These are phyloP conservation scores for Phytophthora palmivora DNA, from an alignment of 352 stramenopile species.

Conservation along the genomic window DNA sequence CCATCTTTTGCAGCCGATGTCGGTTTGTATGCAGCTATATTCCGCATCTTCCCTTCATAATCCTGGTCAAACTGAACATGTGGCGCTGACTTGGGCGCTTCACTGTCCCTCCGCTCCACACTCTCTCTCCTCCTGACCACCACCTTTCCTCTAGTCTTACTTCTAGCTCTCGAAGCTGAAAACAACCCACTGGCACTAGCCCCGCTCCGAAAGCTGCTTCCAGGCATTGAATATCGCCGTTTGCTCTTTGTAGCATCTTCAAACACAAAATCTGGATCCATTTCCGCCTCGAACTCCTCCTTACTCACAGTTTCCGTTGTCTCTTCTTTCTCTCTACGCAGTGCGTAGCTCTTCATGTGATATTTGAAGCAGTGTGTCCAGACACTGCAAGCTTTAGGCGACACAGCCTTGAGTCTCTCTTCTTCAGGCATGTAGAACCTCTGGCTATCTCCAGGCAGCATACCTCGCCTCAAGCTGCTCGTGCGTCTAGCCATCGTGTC, in stretches of 20 bases:
- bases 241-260: constrained; percentile 38
- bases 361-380: constrained; percentile 75
- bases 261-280: constrained; percentile 56
- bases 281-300: not conserved
- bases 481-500: constrained; percentile 44
- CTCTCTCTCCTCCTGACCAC: constrained; percentile 23
- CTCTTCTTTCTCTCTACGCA: constrained; percentile 23
- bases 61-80: constrained; percentile 25
- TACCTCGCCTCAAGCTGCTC: constrained; percentile 12
- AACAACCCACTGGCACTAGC: constrained; percentile 21
- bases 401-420: constrained; percentile 56
- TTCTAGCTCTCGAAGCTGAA: constrained; percentile 7
- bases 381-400: constrained; percentile 48
- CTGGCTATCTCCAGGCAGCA: constrained; percentile 45
- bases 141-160: constrained; percentile 13
- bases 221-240: constrained; percentile 30
- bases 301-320: not conserved
- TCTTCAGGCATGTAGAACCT: constrained; percentile 50
- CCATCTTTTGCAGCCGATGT: constrained; percentile 9
- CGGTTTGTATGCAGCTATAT: constrained; percentile 2
- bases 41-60: not conserved
- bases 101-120: constrained; percentile 8
- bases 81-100: constrained; percentile 3
- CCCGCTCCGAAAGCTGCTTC: constrained; percentile 17
- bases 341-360: constrained; percentile 60